Conservation (phyloP, 2,329 filamentous ascomycete genomes). For the Gaeumannomyces sp. region DNA sequence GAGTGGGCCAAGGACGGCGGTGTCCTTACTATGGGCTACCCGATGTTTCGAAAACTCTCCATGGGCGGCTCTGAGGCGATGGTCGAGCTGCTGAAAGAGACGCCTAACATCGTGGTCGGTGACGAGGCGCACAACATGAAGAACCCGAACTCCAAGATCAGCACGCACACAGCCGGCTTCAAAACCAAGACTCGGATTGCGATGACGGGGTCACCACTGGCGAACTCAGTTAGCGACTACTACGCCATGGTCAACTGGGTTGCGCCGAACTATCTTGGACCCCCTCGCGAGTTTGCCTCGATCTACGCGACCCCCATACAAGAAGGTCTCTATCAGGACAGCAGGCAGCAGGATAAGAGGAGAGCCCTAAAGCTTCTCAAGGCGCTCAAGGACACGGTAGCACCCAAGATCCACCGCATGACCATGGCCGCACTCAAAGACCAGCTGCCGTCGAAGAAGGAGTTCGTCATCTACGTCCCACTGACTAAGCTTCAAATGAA, state of each 20-base stretch:
- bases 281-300: constrained; percentile 57
- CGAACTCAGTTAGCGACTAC: constrained; percentile 80
- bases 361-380: constrained; percentile 60
- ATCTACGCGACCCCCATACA: constrained; percentile 71
- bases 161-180: constrained; percentile 51
- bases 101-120: constrained; percentile 68
- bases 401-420: constrained; percentile 70
- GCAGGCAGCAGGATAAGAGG: constrained; percentile 46
- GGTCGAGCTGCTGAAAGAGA: constrained; percentile 44
- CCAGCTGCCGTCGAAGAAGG: constrained; percentile 67
- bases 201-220: constrained; percentile 78
- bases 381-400: constrained; percentile 64
- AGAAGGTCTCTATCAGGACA: constrained; percentile 63
- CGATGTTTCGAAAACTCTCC: constrained; percentile 49
- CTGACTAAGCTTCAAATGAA: constrained; percentile 58
- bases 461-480: constrained; percentile 73
- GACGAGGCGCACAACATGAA: constrained; percentile 84
- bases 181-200: constrained; percentile 68
- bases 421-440: constrained; percentile 60
- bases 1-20: constrained; percentile 62
- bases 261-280: constrained; percentile 70
- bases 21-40: constrained; percentile 70
- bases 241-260: constrained; percentile 86
- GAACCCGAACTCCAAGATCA: constrained; percentile 49
- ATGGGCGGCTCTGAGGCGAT: constrained; percentile 9